Evolutionary conservation across 108 stramenopile genomes (phyloP), one percentile per base, ranked within the genome.

Genomic region (Poteriospumella lacustris): DNA sequence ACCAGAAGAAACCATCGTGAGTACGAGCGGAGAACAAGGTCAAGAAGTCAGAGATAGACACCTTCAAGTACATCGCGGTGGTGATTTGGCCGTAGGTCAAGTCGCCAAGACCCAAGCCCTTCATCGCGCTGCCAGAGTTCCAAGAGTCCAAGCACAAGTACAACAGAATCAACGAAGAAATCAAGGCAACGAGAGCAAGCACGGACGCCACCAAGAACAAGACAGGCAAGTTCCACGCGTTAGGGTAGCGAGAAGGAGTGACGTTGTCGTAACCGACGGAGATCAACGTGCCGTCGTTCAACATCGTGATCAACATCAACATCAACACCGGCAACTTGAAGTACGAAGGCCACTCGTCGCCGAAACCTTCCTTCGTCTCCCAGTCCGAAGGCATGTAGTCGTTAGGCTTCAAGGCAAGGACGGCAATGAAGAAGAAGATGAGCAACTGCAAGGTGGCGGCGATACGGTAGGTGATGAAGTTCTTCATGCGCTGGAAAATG

Each of bases 391-490:
- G 60, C 60, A 64, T 64, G 47, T 15, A 75, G 40, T 19, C 26
- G 33, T 34, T 64, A 5, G 60, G 60, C 31, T 64, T 64, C 31
- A 64, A 12, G 5, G 60, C 28, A 64, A 64, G 60, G 29, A 64
- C 60, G 5, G 60, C 60, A 42, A 70, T 36, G 70, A 79, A 81
- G 47, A 84, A 69, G 39, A 91, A 92, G 72, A 88, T 19, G 5
- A 92, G 78, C 56, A 91, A 79, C 83, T 93, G 90, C 39, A 91
- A 79, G 12, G 89, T 92, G 59, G 86, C 87, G 43, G 40, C 86
- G 68, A 92, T 89, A 29, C 78, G 73, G 59, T 89, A 89, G 29
- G 85, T 89, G 52, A 87, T 84, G 39, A 84, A 89, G 68, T 85
- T 87, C 58, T 78, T 85, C 42, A 89, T 83, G 12, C 86, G 80